Base-by-base conservation (phyloP, 345 rosid genomes). In the Acer yangbiense region DNA sequence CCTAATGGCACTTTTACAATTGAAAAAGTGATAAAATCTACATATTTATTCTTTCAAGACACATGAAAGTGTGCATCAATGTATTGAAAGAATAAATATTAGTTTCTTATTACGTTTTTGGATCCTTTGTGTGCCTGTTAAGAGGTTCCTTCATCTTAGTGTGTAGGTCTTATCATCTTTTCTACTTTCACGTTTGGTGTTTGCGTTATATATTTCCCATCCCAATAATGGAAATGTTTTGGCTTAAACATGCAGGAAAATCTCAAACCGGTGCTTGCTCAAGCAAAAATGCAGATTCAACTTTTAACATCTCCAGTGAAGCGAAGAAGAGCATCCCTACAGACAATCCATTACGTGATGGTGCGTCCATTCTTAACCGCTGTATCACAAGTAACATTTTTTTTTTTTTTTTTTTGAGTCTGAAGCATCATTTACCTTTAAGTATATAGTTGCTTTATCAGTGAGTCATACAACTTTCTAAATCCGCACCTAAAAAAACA, bases 331-430 rank as follows among this genome's bases (percentile, higher is more conserved):
- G 39, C 71, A 57, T 81, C 72, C 25, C 72, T 46, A n/a, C 66
- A 41, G 77, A 79, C 78, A 89, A 89, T 78, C 82, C 89, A 78
- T 77, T 90, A 46, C 89, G 91, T 52, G 83, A 87, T 84, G 89
- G 97, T 92, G 52, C 29, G 86, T 84, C 50, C 77, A 64, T 54
- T 41, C 68, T 78, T 65, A 9, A 72, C 11, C 27, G 71, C 43
- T 25, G 57, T 60, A 25, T 69, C 43, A 39, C 7, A 20, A 72
- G 44, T 46, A 54, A 16, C 46, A 18, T 46, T 21, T 65, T 46
- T 46, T 46, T 46, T 21, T 65, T 46, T 46, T 46, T 48, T 65
- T 32, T 23, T 66, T n/a, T 14, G 39, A 46, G 17, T 71, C 13
- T 48, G 44, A 69, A 76, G 43, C 39, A 64, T 67, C 39, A 9